Percentiles rank a stretch among this genome's conserved stretches.
Conservation (phyloP, 768 basidiomycete species). For the Pholiota conissans region DNA sequence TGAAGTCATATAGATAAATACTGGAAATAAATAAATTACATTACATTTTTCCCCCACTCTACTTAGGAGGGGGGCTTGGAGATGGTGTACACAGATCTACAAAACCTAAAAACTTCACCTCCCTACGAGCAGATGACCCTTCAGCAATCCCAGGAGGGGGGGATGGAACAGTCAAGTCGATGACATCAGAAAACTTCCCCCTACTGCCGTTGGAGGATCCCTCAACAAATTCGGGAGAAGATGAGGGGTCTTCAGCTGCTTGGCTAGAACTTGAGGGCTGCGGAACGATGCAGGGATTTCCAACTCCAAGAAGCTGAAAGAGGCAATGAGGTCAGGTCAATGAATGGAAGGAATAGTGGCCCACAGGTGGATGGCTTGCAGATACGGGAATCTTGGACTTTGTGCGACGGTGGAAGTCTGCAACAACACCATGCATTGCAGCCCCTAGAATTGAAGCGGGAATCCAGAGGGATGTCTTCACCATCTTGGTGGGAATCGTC, state of each 20-base stretch:
- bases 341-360: neutral
- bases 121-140: neutral
- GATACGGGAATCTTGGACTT: neutral
- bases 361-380: too few species aligned
- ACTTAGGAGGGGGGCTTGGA: neutral
- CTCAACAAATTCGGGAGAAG: neutral
- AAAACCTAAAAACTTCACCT: neutral
- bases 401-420: neutral
- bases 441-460: constrained; percentile 2
- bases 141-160: neutral
- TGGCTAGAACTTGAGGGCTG: too few species aligned
- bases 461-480: constrained; percentile 3
- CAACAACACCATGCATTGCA: neutral
- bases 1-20: too few species aligned
- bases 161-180: neutral
- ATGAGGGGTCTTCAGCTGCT: neutral
- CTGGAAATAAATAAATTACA: too few species aligned
- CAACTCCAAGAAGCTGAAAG: too few species aligned
- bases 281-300: too few species aligned
- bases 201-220: neutral
- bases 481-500: too few species aligned
- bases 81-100: constrained; percentile 4
- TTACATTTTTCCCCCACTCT: too few species aligned
- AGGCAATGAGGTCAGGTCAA: too few species aligned
- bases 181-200: neutral